Evolutionary conservation across 1,284 basidiomycete species (phyloP), one percentile per base, ranked within the genome.

Genomic region (Takashimella koratensis): DNA sequence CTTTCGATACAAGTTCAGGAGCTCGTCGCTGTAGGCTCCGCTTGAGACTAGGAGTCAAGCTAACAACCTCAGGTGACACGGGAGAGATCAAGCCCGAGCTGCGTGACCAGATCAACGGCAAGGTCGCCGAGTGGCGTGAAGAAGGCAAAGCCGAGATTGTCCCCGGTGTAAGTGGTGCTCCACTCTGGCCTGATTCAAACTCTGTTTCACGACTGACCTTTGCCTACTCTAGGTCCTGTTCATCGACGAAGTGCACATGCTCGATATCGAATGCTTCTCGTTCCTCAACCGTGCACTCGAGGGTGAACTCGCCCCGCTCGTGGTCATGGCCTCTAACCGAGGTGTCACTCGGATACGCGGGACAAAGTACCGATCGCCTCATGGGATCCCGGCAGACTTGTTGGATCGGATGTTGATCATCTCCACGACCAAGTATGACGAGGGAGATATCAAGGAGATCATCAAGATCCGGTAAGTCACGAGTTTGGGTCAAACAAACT

Each of bases 251-350:
- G 93, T 97, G 16, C 96, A 98, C 80, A 98, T 98, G 95, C 86
- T 98, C 60, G 95, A 98, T 75, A 96, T 98, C 60, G 95, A 98
- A 76, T 98, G 95, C 74, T 98, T 98, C 81, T 96, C 93, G 6
- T 98, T 95, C 82, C 80, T 98, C 58, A 98, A 98, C 76, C 85
- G 95, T 43, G 95, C 95, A 4, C 81, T 98, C 45, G 95, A 98
- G 73, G 87, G 86, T 59, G 94, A 96, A 62, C 81, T 98, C 3
- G 86, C 94, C 1, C 95, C 95, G 0, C 80, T 98, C 48, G 95
- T 98, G 42, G 92, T 98, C 70, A 98, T 98, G 94, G 95, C 95
- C 1, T 93, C 90, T 41, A 98, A 98, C 76, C 83, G 95, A 19
- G 95, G 95, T 12, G 91, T 94, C 82, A 86, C 93, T 6, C 84